These are phyloP conservation scores for Sophora flavescens DNA, from an alignment of 306 rosid species.

Conservation along the genomic window DNA sequence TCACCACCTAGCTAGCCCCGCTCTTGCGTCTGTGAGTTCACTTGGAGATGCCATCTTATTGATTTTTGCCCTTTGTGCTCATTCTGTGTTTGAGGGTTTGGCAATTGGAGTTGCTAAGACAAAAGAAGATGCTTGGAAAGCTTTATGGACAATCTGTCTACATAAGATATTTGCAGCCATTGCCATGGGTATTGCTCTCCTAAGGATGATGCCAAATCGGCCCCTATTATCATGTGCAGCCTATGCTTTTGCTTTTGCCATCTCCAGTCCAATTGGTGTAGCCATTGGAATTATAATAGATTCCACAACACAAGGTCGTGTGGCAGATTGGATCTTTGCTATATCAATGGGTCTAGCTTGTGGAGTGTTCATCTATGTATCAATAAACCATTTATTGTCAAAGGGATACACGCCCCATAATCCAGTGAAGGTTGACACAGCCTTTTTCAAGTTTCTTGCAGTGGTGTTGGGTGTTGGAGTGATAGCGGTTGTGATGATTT, in stretches of 20 bases:
- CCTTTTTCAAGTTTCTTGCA: slow-evolving; percentile 62
- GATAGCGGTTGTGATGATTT: slow-evolving; percentile 83
- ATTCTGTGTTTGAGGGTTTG: slow-evolving; percentile 84
- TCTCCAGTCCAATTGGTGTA: slow-evolving; percentile 81
- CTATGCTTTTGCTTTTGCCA: slow-evolving; percentile 76
- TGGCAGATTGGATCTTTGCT: slow-evolving; percentile 80
- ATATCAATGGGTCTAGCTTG: slow-evolving; percentile 84
- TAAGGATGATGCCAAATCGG: slow-evolving; percentile 70
- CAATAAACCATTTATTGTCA: slow-evolving; percentile 73
- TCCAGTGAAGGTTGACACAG: slow-evolving; percentile 50
- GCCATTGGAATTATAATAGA: slow-evolving; percentile 80
- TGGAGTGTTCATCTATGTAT: slow-evolving; percentile 86
- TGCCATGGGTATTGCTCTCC: slow-evolving; percentile 93
- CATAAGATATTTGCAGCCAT: slow-evolving; percentile 91
- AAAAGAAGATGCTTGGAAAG: slow-evolving; percentile 79
- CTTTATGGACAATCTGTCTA: slow-evolving; percentile 81
- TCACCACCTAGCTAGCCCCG: slow-evolving; percentile 48
- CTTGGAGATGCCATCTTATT: slow-evolving; percentile 70
- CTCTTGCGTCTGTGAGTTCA: slow-evolving; percentile 53
- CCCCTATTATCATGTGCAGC: slow-evolving; percentile 65
- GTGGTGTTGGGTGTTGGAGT: slow-evolving; percentile 75
- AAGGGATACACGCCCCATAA: slow-evolving; percentile 66
- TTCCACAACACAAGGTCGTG: slow-evolving; percentile 72
- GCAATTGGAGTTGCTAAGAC: slow-evolving; percentile 81
- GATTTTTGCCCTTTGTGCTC: slow-evolving; percentile 76